phyloP scores from a whole-genome alignment of 2,329 filamentous ascomycete species.

The Nothomitra cinnamomea region DNA sequence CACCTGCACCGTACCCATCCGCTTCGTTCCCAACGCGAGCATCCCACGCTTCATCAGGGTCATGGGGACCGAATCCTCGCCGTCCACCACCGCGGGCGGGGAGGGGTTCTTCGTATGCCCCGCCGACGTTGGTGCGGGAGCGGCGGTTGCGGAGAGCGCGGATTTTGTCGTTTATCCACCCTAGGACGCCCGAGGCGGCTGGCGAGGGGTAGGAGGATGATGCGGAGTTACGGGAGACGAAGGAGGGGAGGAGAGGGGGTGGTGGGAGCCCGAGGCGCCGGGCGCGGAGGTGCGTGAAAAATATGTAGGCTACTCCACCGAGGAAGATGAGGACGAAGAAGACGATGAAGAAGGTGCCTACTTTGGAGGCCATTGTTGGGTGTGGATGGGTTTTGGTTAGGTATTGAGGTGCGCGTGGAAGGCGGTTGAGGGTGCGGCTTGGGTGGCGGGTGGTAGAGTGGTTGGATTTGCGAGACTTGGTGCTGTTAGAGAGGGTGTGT shows the following conservation, averaged over 20 bases:
- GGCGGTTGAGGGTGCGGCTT: too few relatives aligned
- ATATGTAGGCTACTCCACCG: slow-evolving; percentile 45
- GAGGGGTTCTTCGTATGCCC: slow-evolving; percentile 49
- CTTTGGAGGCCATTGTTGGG: slow-evolving; percentile 31
- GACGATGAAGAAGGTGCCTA: slow-evolving; percentile 56
- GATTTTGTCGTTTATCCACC: slow-evolving; percentile 56
- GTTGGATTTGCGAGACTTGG: too few relatives aligned
- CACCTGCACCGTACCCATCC: slow-evolving; percentile 39
- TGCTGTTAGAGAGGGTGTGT: too few relatives aligned
- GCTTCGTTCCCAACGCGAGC: slow-evolving; percentile 59
- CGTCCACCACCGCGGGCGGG: slow-evolving; percentile 23
- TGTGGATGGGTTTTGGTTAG: slow-evolving; percentile 1
- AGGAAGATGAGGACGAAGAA: slow-evolving; percentile 44
- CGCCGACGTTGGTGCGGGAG: slow-evolving; percentile 42
- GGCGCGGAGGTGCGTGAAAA: slow-evolving; percentile 56
- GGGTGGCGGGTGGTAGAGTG: too few relatives aligned
- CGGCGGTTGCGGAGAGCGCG: slow-evolving; percentile 46
- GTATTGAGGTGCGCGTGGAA: neutral
- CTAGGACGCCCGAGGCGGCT: slow-evolving; percentile 44
- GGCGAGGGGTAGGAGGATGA: slow-evolving; percentile 29
- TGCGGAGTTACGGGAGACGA: slow-evolving; percentile 40
- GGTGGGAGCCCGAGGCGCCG: slow-evolving; percentile 58
- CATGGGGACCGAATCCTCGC: slow-evolving; percentile 48
- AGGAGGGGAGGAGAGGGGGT: slow-evolving; percentile 41
- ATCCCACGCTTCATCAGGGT: slow-evolving; percentile 80